phyloP scores from a whole-genome alignment of 129 eudicot genomes.

The Mikania micrantha region DNA sequence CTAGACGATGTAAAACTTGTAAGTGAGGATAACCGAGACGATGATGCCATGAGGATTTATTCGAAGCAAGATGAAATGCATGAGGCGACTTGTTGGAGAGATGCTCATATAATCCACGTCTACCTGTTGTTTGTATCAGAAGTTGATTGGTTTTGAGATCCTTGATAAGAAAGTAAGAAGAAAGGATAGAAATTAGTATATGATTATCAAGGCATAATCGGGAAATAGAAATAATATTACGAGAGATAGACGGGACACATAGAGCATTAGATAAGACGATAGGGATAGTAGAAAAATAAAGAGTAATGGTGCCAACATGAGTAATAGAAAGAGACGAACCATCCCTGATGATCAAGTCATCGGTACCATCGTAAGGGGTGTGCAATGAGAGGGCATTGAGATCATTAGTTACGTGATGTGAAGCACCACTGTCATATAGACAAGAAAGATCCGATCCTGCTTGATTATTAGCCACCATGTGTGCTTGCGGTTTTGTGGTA shows the following conservation, averaged over 20 bases:
- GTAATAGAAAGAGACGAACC: background rate
- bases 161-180: background rate
- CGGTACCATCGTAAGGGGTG: background rate
- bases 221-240: background rate
- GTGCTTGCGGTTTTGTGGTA: too few relatives aligned
- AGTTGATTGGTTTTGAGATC: background rate
- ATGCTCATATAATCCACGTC: background rate
- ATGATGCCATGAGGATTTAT: background rate
- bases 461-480: too few relatives aligned
- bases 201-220: background rate
- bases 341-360: background rate
- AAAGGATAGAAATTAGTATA: background rate
- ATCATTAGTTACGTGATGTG: background rate
- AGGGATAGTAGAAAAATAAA: background rate
- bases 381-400: background rate
- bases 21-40: background rate
- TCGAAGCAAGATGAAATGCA: background rate
- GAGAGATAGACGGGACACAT: background rate
- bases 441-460: background rate
- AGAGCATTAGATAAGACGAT: background rate
- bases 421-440: background rate
- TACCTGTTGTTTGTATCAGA: background rate
- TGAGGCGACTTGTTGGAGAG: background rate
- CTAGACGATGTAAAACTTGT: background rate
- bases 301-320: background rate